Conservation (phyloP, 345 rosid genomes). For the Populus alba region DNA sequence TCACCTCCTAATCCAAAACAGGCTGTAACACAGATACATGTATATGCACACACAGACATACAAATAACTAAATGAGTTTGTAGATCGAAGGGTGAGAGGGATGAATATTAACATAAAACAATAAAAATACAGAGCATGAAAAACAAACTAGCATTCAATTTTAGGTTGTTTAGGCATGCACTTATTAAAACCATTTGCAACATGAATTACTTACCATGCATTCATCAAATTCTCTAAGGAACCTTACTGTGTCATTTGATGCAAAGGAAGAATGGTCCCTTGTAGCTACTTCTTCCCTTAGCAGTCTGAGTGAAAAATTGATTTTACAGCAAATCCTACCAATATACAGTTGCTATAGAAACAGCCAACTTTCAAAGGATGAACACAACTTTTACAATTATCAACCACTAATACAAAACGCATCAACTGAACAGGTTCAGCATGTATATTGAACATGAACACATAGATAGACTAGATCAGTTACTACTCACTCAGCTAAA, state of each 20-base stretch:
- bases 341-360: background rate
- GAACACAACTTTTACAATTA: background rate
- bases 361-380: background rate
- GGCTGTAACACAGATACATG: background rate
- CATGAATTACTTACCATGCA: background rate
- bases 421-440: background rate
- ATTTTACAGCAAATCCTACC: background rate
- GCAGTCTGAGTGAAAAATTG: background rate
- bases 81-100: background rate
- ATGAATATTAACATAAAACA: background rate
- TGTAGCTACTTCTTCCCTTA: background rate
- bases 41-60: background rate
- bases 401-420: background rate
- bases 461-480: background rate
- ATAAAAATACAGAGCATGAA: background rate
- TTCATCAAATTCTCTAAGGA: background rate
- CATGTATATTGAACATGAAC: background rate
- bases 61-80: background rate
- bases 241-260: background rate
- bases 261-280: background rate
- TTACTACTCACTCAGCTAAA: background rate
- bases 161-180: background rate
- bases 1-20: background rate
- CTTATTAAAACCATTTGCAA: background rate
- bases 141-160: background rate